Evolutionary conservation across 2,329 filamentous ascomycete genomes (phyloP).

Genomic region (Claviceps purpurea): DNA sequence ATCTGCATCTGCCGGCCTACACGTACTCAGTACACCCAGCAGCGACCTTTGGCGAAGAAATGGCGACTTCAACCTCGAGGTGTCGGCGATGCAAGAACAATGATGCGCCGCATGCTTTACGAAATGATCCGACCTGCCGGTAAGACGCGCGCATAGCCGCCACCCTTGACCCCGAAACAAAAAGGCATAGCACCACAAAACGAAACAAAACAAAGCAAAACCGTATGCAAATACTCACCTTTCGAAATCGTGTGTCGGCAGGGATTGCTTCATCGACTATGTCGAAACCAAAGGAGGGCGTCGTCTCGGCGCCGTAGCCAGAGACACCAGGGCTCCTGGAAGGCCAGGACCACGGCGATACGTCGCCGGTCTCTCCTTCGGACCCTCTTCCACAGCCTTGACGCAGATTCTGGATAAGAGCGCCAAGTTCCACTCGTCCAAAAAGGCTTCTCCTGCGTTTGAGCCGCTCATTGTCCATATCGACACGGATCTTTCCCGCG

Average conservation of each 20-base stretch:
- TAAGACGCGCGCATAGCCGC: conserved; percentile 6
- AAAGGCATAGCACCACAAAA: not conserved
- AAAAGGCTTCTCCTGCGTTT: conserved; percentile 53
- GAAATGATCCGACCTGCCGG: conserved; percentile 20
- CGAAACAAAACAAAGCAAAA: not conserved
- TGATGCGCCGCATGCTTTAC: conserved; percentile 16
- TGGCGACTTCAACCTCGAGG: conserved; percentile 10
- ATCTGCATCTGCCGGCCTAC: not conserved
- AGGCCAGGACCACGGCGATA: conserved; percentile 31
- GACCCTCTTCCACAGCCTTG: conserved; percentile 65
- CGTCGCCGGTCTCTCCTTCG: conserved; percentile 70
- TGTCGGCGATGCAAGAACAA: conserved; percentile 21
- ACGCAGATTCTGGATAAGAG: conserved; percentile 64
- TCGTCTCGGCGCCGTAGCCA: conserved; percentile 43
- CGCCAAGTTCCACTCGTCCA: conserved; percentile 49
- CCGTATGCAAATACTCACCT: not conserved
- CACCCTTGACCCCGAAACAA: not conserved
- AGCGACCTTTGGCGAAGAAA: not conserved
- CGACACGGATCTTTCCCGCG: conserved; percentile 25
- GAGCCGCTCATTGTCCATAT: conserved; percentile 49
- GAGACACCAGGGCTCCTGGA: conserved; percentile 27
- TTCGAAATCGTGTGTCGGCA: conserved; percentile 7
- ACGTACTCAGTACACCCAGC: not conserved
- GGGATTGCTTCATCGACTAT: conserved; percentile 65
- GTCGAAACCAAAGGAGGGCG: conserved; percentile 68